Evolutionary conservation across 768 basidiomycete species (phyloP), one percentile per base, ranked within the genome.

Genomic region (Lentinula guzmanii): DNA sequence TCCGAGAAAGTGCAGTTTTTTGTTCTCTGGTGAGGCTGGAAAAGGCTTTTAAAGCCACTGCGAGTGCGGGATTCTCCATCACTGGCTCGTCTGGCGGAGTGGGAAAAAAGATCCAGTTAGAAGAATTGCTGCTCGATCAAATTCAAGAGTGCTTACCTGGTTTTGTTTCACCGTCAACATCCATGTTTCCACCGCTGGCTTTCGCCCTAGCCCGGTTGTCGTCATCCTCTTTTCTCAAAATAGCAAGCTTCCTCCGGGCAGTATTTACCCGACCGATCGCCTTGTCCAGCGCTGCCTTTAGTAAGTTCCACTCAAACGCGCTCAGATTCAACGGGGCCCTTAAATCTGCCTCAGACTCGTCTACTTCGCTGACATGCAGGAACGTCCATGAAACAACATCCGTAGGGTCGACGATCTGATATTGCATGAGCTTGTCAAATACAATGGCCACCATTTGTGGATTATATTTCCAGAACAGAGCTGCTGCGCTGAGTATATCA

Each of bases 381-480:
- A 98, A 96, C 16, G 89, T 84, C 90, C 91, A 96, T 3, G 76
- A 77, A 58, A 97, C 88, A 8, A 98, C 89, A 65, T 99, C 95
- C 15, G 86, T 86, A 0, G 95, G 93, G 67, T 98, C 95, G 43
- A 98, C 89, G 61, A 98, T 91, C 70, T 97, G 95, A 74, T 99
- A 99, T 70, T 98, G 96, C 86, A 98, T 91, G 58, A 98, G 77
- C 76, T 99, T 99, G 79, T 98, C 97, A 64, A 96, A 89, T 7
- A 98, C 94, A 69, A 99, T 95, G 15, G 82, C 81, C 52, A 95
- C 79, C 86, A 95, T 93, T 67, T 98, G 95, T 34, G 83, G 78
- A 68, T 90, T 93, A 66, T 86, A 74, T 64, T 81, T 81, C 95
- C 95, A 99, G 75, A 95, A 98, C 4, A 78, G 72, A 0, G 85